Evolutionary conservation across 805 yeast genomes (phyloP).

Genomic region (Yamadazyma kitorensis): DNA sequence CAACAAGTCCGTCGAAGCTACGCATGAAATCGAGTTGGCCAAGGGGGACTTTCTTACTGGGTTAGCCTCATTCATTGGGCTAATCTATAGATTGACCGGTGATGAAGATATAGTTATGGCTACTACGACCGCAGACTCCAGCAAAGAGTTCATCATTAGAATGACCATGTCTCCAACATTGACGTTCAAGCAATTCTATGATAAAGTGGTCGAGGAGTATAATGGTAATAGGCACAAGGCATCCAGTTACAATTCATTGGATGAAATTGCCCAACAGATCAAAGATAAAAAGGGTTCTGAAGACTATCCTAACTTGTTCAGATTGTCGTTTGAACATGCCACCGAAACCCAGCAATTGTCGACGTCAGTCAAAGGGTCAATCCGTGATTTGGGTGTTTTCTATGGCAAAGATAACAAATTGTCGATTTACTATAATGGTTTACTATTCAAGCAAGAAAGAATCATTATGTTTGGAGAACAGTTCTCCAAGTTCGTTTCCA

Average conservation of each 20-base stretch:
- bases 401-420: constrained; percentile 26
- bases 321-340: constrained; percentile 18
- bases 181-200: constrained; percentile 53
- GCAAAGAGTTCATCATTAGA: constrained; percentile 58
- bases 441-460: constrained; percentile 70
- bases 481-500: constrained; percentile 49
- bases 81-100: constrained; percentile 80
- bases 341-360: constrained; percentile 29
- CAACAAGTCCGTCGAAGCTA: constrained; percentile 65
- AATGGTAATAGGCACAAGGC: constrained; percentile 26
- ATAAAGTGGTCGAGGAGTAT: constrained; percentile 43
- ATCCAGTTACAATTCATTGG: constrained; percentile 45
- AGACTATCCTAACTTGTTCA: constrained; percentile 60
- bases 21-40: constrained; percentile 21
- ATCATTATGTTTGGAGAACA: constrained; percentile 72
- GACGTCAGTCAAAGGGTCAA: constrained; percentile 49
- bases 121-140: constrained; percentile 44
- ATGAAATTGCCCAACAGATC: constrained; percentile 53
- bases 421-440: constrained; percentile 65
- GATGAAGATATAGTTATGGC: constrained; percentile 92
- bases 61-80: constrained; percentile 64
- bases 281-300: constrained; percentile 50
- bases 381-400: constrained; percentile 65
- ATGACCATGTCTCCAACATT: constrained; percentile 53
- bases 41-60: constrained; percentile 45